A percentile compares a stretch with the other conserved stretches of the same genome.
Evolutionary conservation across 345 rosid species (phyloP).

Genomic region (Melastoma malabathricum): DNA sequence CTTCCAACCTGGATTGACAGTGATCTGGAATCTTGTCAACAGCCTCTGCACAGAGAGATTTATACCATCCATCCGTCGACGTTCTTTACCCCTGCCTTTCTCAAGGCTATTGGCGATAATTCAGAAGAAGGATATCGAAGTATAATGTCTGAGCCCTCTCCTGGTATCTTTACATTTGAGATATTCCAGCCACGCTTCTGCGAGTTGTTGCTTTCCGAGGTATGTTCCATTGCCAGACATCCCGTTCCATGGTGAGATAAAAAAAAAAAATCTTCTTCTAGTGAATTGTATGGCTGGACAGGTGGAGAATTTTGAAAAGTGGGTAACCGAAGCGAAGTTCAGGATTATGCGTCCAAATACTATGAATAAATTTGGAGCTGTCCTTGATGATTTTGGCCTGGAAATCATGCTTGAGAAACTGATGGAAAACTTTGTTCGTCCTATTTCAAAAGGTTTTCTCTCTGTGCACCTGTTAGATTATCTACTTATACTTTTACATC

Average conservation of each 20-base stretch:
- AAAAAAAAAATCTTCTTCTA: slow-evolving; percentile 15
- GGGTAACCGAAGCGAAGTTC: slow-evolving; percentile 61
- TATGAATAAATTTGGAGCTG: slow-evolving; percentile 87
- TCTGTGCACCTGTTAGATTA: slow-evolving; percentile 1
- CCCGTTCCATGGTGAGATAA: not conserved
- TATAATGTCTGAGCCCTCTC: slow-evolving; percentile 42
- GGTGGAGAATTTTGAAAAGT: slow-evolving; percentile 81
- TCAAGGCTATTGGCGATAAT: slow-evolving; percentile 42
- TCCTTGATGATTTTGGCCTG: slow-evolving; percentile 94
- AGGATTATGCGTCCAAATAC: slow-evolving; percentile 93
- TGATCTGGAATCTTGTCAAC: slow-evolving; percentile 11
- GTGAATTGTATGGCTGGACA: slow-evolving; percentile 27
- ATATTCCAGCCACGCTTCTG: slow-evolving; percentile 80
- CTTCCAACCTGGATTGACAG: too few relatives aligned
- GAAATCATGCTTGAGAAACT: slow-evolving; percentile 77
- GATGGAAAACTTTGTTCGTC: slow-evolving; percentile 67
- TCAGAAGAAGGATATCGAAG: slow-evolving; percentile 52
- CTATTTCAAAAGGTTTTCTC: slow-evolving; percentile 56
- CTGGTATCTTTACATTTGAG: slow-evolving; percentile 69
- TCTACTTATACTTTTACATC: not conserved
- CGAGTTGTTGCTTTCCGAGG: slow-evolving; percentile 67
- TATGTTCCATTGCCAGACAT: slow-evolving; percentile 10
- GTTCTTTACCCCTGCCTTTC: slow-evolving; percentile 65
- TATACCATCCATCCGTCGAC: slow-evolving; percentile 38
- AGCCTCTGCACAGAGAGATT: slow-evolving; percentile 66